Percentiles rank a stretch among this genome's conserved stretches.
These are phyloP conservation scores for Plasmodium cynomolgi DNA, from an alignment of 169 alveolate species.

Conservation along the genomic window DNA sequence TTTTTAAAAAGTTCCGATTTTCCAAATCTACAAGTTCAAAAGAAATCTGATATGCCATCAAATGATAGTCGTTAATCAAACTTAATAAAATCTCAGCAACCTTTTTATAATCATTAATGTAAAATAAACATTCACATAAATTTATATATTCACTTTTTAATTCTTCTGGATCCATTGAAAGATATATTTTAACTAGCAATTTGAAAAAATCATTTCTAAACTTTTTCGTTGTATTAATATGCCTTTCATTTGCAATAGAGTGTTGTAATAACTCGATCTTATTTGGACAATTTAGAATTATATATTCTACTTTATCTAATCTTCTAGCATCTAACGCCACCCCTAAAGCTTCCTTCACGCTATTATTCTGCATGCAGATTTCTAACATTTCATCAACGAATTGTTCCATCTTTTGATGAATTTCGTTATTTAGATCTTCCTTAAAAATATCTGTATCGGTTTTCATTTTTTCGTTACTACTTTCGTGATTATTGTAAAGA, in stretches of 20 bases:
- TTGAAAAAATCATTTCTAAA: conserved; percentile 58
- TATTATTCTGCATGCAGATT: conserved; percentile 88
- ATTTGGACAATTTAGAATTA: conserved; percentile 80
- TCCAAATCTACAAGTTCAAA: conserved; percentile 94
- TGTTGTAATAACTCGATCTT: conserved; percentile 63
- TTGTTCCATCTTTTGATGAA: conserved; percentile 86
- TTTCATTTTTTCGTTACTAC: not conserved
- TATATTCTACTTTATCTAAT: conserved; percentile 89
- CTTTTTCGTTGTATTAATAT: conserved; percentile 53
- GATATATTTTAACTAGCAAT: conserved; percentile 35
- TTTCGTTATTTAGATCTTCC: conserved; percentile 75
- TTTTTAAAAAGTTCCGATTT: conserved; percentile 90
- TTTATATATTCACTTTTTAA: conserved; percentile 82
- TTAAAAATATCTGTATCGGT: conserved; percentile 24
- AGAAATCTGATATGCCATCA: conserved; percentile 92
- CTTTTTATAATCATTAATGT: conserved; percentile 88
- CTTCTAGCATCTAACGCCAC: conserved; percentile 95
- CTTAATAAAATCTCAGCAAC: conserved; percentile 88
- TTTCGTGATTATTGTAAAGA: not conserved
- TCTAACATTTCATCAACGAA: conserved; percentile 92
- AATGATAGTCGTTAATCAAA: conserved; percentile 82
- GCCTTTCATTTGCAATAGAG: conserved; percentile 50
- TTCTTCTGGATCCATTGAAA: conserved; percentile 62
- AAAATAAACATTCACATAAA: conserved; percentile 89
- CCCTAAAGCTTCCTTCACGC: conserved; percentile 94